Conservation (phyloP, 2,329 filamentous ascomycete species). For the Fusarium musae region DNA sequence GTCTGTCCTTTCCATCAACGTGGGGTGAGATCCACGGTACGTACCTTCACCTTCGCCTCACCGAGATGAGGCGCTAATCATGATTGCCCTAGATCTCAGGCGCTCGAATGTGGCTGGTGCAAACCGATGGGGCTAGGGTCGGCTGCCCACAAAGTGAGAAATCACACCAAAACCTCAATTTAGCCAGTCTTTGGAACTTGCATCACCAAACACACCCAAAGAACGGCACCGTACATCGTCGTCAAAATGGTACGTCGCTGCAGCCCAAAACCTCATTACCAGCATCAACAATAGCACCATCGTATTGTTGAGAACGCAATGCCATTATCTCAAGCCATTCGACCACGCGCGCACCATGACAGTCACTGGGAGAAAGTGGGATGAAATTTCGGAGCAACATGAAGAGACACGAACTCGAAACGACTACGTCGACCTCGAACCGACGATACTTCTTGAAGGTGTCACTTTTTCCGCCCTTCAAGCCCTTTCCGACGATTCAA, state of each 20-base stretch:
- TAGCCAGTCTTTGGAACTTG: conserved; percentile 50
- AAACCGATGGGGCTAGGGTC: conserved; percentile 47
- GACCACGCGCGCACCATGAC: conserved; percentile 48
- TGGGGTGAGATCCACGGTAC: conserved; percentile 37
- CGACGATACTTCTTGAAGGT: conserved; percentile 20
- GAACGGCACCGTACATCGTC: conserved; percentile 57
- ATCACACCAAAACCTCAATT: conserved; percentile 57
- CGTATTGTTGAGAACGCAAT: conserved; percentile 8
- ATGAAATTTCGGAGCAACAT: conserved; percentile 40
- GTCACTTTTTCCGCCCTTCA: background rate
- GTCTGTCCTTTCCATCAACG: conserved; percentile 37
- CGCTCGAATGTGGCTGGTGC: conserved; percentile 39
- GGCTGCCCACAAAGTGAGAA: conserved; percentile 57
- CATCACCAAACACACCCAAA: conserved; percentile 57
- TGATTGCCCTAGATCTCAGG: conserved; percentile 42
- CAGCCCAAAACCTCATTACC: conserved; percentile 31
- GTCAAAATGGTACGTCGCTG: conserved; percentile 61
- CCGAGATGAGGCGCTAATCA: conserved; percentile 34
- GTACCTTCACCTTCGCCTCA: conserved; percentile 37
- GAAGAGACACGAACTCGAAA: conserved; percentile 37
- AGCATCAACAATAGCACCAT: conserved; percentile 17
- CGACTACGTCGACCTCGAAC: conserved; percentile 28
- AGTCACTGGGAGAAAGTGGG: conserved; percentile 44
- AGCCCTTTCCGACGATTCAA: conserved; percentile 4
- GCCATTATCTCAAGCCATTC: conserved; percentile 32